A percentile compares a stretch with the other conserved stretches of the same genome.
Conservation (phyloP, 192 early-diverging fungal species). For the Nowakowskiella sp. region DNA sequence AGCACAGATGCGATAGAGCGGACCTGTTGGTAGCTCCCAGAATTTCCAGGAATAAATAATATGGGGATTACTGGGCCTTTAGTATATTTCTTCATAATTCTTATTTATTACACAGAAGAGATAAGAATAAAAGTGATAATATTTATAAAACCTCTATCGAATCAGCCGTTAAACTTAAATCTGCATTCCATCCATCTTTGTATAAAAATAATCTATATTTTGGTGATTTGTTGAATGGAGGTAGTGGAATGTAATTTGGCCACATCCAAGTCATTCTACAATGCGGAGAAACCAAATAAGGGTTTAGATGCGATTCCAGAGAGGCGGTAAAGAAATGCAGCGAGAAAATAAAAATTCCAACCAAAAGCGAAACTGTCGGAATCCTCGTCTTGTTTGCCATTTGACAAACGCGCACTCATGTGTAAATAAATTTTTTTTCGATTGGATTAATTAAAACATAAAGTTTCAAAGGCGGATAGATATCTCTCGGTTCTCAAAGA, state of each 20-base stretch:
- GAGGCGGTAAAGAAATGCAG: slow-evolving; percentile 5
- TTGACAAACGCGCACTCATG: too few relatives aligned
- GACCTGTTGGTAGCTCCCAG: slow-evolving; percentile 86
- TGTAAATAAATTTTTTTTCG: too few relatives aligned
- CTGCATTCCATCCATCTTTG: slow-evolving; percentile 44
- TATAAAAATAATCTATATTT: slow-evolving; percentile 77
- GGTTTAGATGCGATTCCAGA: slow-evolving; percentile 59
- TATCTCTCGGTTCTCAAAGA: too few relatives aligned
- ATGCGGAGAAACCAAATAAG: slow-evolving; percentile 44
- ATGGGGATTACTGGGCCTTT: slow-evolving; percentile 62
- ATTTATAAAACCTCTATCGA: neutral
- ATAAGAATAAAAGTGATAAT: neutral
- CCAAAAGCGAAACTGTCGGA: too few relatives aligned
- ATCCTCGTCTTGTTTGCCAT: too few relatives aligned
- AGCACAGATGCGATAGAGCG: slow-evolving; percentile 71
- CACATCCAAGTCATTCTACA: slow-evolving; percentile 55
- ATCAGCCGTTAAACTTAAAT: slow-evolving; percentile 10
- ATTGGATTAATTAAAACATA: too few relatives aligned
- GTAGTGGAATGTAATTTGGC: slow-evolving; percentile 42
- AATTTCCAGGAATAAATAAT: slow-evolving; percentile 91
- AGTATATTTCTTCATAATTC: neutral
- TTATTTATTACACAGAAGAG: too few relatives aligned
- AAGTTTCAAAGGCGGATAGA: too few relatives aligned
- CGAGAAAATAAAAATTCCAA: neutral
- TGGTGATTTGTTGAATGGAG: slow-evolving; percentile 41